Percentiles rank a stretch among this genome's conserved stretches.
Evolutionary conservation across 2,329 filamentous ascomycete genomes (phyloP).

Genomic region (Pezicula radicicola): DNA sequence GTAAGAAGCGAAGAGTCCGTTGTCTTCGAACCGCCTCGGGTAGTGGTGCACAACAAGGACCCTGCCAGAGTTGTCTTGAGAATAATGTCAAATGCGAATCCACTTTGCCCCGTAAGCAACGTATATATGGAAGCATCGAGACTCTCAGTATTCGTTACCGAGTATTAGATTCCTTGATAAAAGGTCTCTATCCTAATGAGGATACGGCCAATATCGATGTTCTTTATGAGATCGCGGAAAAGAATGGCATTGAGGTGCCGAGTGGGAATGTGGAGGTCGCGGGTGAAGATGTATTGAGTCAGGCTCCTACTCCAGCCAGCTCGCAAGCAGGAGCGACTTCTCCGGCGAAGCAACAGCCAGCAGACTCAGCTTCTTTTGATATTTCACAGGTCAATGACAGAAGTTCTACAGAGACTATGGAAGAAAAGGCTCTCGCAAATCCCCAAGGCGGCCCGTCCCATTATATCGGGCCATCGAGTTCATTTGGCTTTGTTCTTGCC

Average conservation of each 20-base stretch:
- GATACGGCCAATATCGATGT: constrained; percentile 35
- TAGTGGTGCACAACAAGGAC: constrained; percentile 18
- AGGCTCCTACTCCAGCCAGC: constrained; percentile 9
- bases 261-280: constrained; percentile 21
- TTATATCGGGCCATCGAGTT: constrained; percentile 28
- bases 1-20: constrained; percentile 33
- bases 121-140: constrained; percentile 43
- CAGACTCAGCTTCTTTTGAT: constrained; percentile 1
- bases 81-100: constrained; percentile 37
- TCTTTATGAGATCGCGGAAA: constrained; percentile 35
- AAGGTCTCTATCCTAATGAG: constrained; percentile 36
- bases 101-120: constrained; percentile 39
- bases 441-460: constrained; percentile 21
- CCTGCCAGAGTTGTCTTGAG: constrained; percentile 36
- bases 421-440: constrained; percentile 24
- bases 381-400: neutral
- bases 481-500: constrained; percentile 26
- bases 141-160: constrained; percentile 40
- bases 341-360: constrained; percentile 11
- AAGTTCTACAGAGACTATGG: constrained; percentile 6
- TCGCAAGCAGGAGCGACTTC: constrained; percentile 11
- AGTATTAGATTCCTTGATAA: constrained; percentile 37
- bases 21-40: constrained; percentile 26
- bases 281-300: constrained; percentile 21
- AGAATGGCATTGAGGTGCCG: constrained; percentile 35